phyloP scores from a whole-genome alignment of 139 green algal species.

The Volvox reticuliferus region DNA sequence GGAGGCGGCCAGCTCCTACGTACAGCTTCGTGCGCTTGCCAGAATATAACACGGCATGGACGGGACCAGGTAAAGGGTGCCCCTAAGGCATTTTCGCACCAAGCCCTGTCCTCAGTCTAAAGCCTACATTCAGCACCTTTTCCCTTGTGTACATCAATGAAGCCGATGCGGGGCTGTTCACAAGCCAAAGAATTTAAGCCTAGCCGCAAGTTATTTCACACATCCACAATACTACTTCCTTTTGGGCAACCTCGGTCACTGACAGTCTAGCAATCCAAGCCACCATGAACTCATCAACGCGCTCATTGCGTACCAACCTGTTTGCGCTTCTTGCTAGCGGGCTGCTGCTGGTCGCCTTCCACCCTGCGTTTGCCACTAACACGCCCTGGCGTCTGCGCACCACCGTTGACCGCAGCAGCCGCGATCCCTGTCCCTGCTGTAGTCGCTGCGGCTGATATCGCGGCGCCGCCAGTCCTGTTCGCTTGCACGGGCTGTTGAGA shows the following conservation, averaged over 20 bases:
- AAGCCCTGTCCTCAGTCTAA: too few species aligned
- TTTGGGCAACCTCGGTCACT: not conserved
- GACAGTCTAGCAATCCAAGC: not conserved
- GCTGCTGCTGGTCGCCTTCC: not conserved
- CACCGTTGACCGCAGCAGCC: not conserved
- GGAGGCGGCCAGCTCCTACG: too few species aligned
- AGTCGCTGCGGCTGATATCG: too few species aligned
- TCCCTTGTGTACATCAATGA: too few species aligned
- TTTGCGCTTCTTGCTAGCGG: slow-evolving; percentile 17
- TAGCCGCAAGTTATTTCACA: too few species aligned
- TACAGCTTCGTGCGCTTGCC: too few species aligned
- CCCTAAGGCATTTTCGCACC: too few species aligned
- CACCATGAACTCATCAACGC: not conserved
- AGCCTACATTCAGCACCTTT: too few species aligned
- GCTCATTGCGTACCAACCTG: not conserved
- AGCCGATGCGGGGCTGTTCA: too few species aligned
- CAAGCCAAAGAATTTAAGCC: too few species aligned
- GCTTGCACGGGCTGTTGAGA: not conserved
- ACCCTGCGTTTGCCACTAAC: not conserved
- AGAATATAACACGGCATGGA: too few species aligned
- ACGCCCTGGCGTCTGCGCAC: not conserved
- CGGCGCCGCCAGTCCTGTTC: not conserved
- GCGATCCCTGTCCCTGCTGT: not conserved
- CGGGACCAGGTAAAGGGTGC: too few species aligned
- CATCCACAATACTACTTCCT: not conserved